Conservation (phyloP, 495 filamentous ascomycete genomes). For the Hypoxylon trugodes region DNA sequence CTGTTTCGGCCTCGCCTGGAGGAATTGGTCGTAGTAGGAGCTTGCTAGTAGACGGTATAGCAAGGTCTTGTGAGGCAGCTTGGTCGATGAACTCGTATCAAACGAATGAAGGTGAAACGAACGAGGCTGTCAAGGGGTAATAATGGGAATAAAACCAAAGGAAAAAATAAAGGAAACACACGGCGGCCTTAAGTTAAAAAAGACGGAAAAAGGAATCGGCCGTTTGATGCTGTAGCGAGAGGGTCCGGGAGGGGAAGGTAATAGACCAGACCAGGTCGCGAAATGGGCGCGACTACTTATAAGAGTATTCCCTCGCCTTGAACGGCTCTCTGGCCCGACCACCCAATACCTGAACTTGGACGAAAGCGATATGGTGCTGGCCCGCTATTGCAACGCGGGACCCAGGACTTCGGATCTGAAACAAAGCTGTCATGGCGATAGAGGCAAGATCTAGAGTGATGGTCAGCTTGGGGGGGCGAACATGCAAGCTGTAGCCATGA, state of each 20-base stretch:
- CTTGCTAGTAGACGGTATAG: conserved; percentile 16
- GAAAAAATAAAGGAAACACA: conserved; percentile 41
- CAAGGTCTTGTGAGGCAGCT: conserved; percentile 20
- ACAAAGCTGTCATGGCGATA: conserved; percentile 47
- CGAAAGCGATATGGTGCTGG: conserved; percentile 34
- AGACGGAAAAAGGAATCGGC: conserved; percentile 45
- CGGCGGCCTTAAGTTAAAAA: conserved; percentile 34
- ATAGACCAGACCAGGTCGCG: conserved; percentile 44
- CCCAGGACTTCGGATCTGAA: conserved; percentile 53
- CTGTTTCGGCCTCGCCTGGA: conserved; percentile 38
- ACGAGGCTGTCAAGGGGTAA: conserved; percentile 38
- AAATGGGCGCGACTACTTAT: conserved; percentile 47
- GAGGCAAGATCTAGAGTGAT: conserved; percentile 43
- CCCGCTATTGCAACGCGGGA: conserved; percentile 32
- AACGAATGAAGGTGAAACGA: conserved; percentile 53
- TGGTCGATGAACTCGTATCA: conserved; percentile 52
- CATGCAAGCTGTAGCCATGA: conserved; percentile 52
- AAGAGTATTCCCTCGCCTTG: conserved; percentile 36
- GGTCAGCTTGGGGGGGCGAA: conserved; percentile 41
- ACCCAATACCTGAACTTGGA: too few species aligned
- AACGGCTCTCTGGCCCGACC: conserved; percentile 17
- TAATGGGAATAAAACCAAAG: conserved; percentile 27
- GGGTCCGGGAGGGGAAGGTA: conserved; percentile 43
- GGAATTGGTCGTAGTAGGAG: conserved; percentile 22
- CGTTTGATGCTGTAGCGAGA: conserved; percentile 48